Evolutionary conservation across 169 alveolate genomes (phyloP).

Genomic region (Eimeria necatrix): DNA sequence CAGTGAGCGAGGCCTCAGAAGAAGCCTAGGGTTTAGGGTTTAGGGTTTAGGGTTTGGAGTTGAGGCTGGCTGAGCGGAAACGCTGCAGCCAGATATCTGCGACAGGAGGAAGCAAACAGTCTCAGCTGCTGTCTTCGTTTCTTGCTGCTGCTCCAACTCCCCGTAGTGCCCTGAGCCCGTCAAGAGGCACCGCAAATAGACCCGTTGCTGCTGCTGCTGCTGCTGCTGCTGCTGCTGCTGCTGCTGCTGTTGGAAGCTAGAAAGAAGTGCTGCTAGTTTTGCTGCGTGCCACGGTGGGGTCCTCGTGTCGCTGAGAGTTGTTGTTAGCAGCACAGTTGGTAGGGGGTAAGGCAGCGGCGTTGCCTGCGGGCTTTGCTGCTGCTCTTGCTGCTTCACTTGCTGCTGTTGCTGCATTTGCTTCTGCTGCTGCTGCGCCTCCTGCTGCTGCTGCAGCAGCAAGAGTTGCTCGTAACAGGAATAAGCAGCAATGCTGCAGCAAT

Average conservation of each 20-base stretch:
- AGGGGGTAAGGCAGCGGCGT: not conserved
- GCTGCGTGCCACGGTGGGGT: slow-evolving; percentile 58
- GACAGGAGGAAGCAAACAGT: not conserved
- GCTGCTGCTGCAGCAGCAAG: slow-evolving; percentile 28
- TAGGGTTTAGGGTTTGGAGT: not conserved
- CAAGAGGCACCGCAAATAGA: slow-evolving; percentile 19
- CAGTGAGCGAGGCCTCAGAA: too few species aligned
- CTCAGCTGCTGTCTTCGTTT: not conserved
- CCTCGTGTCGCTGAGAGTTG: not conserved
- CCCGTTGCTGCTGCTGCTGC: not conserved
- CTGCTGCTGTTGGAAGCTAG: not conserved
- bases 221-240: not conserved
- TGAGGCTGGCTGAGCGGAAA: not conserved
- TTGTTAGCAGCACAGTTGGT: slow-evolving; percentile 4
- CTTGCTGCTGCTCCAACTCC: not conserved
- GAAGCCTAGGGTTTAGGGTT: too few species aligned
- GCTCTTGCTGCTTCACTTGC: not conserved
- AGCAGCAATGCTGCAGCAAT: slow-evolving; percentile 30
- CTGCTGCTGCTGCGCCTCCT: slow-evolving; percentile 2
- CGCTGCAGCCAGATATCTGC: not conserved
- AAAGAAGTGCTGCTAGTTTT: slow-evolving; percentile 30
- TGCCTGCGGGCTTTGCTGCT: not conserved
- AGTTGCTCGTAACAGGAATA: slow-evolving; percentile 44
- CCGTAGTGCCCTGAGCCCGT: slow-evolving; percentile 11
- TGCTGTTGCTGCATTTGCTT: slow-evolving; percentile 25